Percentiles rank a stretch among this genome's conserved stretches.
Evolutionary conservation across 495 filamentous ascomycete species (phyloP).

Genomic region (Aspergillus ostianus): DNA sequence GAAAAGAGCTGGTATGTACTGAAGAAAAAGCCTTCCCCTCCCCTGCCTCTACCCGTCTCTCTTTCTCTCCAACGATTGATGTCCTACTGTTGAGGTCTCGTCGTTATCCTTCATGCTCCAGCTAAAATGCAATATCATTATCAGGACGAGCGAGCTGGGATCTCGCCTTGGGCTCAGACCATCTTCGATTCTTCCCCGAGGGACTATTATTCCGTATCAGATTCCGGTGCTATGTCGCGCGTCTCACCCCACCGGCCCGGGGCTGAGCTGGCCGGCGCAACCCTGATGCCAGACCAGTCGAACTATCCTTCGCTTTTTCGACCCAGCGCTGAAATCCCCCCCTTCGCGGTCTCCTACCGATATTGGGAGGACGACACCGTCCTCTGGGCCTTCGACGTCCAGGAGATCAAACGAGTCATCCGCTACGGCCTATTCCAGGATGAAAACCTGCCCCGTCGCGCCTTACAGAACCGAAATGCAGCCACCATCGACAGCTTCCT

Average conservation of each 20-base stretch:
- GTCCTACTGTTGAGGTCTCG: background rate
- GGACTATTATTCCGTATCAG: background rate
- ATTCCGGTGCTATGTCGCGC: constrained; percentile 8
- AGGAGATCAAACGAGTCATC: constrained; percentile 38
- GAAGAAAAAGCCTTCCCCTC: background rate
- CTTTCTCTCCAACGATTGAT: background rate
- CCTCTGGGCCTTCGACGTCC: constrained; percentile 43
- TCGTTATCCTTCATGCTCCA: background rate
- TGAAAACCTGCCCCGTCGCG: constrained; percentile 33
- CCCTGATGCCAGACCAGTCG: constrained; percentile 18
- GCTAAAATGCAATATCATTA: background rate
- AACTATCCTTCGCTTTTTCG: constrained; percentile 36
- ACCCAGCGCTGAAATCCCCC: constrained; percentile 30
- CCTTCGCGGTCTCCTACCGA: constrained; percentile 29
- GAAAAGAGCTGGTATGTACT: background rate
- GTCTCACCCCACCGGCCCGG: constrained; percentile 6
- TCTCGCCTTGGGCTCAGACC: background rate
- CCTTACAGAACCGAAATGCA: constrained; percentile 32
- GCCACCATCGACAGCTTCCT: constrained; percentile 37
- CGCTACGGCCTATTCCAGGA: constrained; percentile 39
- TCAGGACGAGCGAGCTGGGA: background rate
- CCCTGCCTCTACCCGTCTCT: background rate
- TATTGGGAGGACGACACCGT: constrained; percentile 49
- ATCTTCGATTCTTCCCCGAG: background rate
- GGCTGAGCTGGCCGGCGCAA: constrained; percentile 5